These are phyloP conservation scores for Polyrhizophydium stewartii DNA, from an alignment of 371 early-diverging fungal species.

Conservation along the genomic window DNA sequence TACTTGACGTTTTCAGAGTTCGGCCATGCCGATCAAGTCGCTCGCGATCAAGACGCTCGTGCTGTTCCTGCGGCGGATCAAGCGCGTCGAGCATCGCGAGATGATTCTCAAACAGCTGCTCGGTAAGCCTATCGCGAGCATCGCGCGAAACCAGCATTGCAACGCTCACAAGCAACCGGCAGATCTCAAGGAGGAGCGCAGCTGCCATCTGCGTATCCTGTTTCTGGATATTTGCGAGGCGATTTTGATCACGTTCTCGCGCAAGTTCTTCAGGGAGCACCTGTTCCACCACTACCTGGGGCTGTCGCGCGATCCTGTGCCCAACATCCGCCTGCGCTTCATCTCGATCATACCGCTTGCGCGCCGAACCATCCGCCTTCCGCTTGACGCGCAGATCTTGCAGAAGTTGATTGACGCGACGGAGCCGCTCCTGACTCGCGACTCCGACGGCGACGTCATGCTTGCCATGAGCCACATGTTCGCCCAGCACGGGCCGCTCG, in stretches of 20 bases:
- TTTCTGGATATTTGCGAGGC: slow-evolving; percentile 12
- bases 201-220: slow-evolving; percentile 7
- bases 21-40: slow-evolving; percentile 9
- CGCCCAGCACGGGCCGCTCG: slow-evolving; percentile 3
- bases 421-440: slow-evolving; percentile 10
- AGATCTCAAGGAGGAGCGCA: slow-evolving; percentile 10
- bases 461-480: slow-evolving; percentile 7
- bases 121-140: neutral
- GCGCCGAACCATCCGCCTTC: slow-evolving; percentile 3
- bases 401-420: slow-evolving; percentile 11
- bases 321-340: slow-evolving; percentile 11
- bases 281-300: slow-evolving; percentile 7
- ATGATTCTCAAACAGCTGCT: slow-evolving; percentile 10
- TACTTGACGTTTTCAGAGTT: too few species aligned
- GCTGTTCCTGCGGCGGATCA: slow-evolving; percentile 1
- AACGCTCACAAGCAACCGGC: too few species aligned
- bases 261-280: slow-evolving; percentile 12
- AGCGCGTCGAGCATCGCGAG: slow-evolving; percentile 8
- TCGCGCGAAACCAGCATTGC: too few species aligned
- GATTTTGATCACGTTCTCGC: slow-evolving; percentile 6
- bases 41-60: slow-evolving; percentile 10
- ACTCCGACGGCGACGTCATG: slow-evolving; percentile 12
- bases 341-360: slow-evolving; percentile 8
- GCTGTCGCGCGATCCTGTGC: slow-evolving; percentile 8
- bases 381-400: slow-evolving; percentile 6